Base-by-base conservation (phyloP, 176 grass and related monocot species). In the Carex parvula region DNA sequence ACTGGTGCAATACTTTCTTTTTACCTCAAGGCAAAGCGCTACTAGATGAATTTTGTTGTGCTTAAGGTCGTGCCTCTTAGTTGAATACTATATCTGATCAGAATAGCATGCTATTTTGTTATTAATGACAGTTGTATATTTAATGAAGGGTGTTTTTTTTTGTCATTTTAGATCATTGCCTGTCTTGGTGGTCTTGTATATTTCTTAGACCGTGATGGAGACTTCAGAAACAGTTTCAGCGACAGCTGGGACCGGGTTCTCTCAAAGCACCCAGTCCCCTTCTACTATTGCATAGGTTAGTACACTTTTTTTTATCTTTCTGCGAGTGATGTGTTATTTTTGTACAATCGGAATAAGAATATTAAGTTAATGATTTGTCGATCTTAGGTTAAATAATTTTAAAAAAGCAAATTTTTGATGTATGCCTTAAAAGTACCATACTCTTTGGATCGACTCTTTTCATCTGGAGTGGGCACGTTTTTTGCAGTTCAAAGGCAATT, bases 221-320 rank as follows among this genome's bases (percentile, higher is more conserved):
- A 89, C 61, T 95, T 99, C 39, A 87, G 96, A 42, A 95, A 99
- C 79, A 94, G 91, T 75, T 99, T 99, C 85, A 92, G 83, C 62
- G 96, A 93, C 88, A 86, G 93, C 71, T 99, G 93, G 96, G 96
- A 99, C 54, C 93, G 91, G 42, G 79, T 99, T 81, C 90, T 99
- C 50, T 95, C 96, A 60, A 99, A 93, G 85, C 96, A 99, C 88
- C 96, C 93, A 12, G 83, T 99, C 79, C 93, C 96, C 6, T 99
- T 99, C 75, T 99, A 99, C 57, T 99, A 99, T 67, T 99, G 96
- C 81, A 91, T 99, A 88, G 96, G 96, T 99, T 83, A 46, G 78
- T 62, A 22, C 13, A 86, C 30, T 68, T 65, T 18, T 82, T 60
- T 20, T 4, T 58, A 58, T 64, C 18, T 80, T 60, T 80, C 57